Conservation (phyloP, 805 yeast genomes). For the Cyberlindnera mycetangii region DNA sequence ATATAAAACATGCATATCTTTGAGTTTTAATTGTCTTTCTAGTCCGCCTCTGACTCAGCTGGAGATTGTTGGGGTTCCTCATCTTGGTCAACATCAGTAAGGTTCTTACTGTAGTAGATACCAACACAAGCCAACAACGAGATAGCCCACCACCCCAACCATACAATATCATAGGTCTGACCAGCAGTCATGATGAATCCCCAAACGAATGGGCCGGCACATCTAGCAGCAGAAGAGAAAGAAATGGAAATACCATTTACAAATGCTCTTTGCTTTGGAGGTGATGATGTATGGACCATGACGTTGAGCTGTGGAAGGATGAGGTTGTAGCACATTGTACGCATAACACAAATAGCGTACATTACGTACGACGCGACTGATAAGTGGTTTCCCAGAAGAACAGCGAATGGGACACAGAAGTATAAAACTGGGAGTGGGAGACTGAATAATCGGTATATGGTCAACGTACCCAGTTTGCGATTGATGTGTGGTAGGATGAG, state of each 20-base stretch:
- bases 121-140: constrained; percentile 2
- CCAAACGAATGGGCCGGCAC: constrained; percentile 18
- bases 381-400: constrained; percentile 15
- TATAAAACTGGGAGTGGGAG: constrained; percentile 19
- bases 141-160: constrained; percentile 14
- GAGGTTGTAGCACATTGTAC: constrained; percentile 5
- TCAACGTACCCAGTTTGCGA: constrained; percentile 20
- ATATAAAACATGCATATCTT: too few relatives aligned
- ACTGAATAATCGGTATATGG: constrained; percentile 19
- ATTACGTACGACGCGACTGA: constrained; percentile 1
- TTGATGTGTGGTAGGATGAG: constrained; percentile 21
- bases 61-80: too few relatives aligned
- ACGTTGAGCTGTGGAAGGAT: constrained; percentile 17
- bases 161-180: constrained; percentile 4
- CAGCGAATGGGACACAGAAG: constrained; percentile 18
- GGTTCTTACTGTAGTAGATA: constrained; percentile 4
- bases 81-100: constrained; percentile 7
- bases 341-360: constrained; percentile 1
- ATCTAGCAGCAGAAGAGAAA: constrained; percentile 13
- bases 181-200: constrained; percentile 10
- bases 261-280: constrained; percentile 15
- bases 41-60: too few relatives aligned
- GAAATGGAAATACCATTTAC: constrained; percentile 16
- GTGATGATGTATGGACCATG: constrained; percentile 16
- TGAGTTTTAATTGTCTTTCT: too few relatives aligned